Percentiles rank a stretch among this genome's conserved stretches.
phyloP scores from a whole-genome alignment of 2,329 filamentous ascomycete species.

The Fonsecaea monophora region DNA sequence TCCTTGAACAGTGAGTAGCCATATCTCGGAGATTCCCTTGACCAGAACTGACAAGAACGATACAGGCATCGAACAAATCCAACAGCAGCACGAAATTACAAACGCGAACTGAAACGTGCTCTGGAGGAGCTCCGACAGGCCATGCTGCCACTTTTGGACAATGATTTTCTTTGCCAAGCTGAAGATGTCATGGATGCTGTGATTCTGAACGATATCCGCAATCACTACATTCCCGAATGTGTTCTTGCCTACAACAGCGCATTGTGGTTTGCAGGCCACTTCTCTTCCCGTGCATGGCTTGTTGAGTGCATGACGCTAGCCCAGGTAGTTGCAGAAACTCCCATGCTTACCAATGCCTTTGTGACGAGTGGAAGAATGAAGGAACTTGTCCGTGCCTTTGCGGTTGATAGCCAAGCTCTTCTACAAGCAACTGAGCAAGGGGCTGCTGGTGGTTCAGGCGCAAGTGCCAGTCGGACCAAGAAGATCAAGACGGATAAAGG shows the following conservation, averaged over 20 bases:
- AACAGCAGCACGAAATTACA: constrained; percentile 57
- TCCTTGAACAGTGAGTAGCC: constrained; percentile 49
- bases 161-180: constrained; percentile 66
- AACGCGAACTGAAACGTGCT: constrained; percentile 60
- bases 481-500: constrained; percentile 33
- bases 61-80: constrained; percentile 43
- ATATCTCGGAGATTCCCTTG: neutral
- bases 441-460: constrained; percentile 20
- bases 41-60: constrained; percentile 27
- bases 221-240: constrained; percentile 82
- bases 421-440: constrained; percentile 56
- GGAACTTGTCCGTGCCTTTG: constrained; percentile 78
- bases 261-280: constrained; percentile 77
- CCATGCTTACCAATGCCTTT: constrained; percentile 71
- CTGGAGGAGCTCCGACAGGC: constrained; percentile 63
- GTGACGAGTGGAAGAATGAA: constrained; percentile 70
- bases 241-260: constrained; percentile 83
- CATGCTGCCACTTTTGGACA: constrained; percentile 66
- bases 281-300: constrained; percentile 75
- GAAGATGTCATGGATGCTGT: constrained; percentile 59
- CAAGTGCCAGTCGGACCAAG: constrained; percentile 10
- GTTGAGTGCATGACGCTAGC: constrained; percentile 88
- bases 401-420: constrained; percentile 76
- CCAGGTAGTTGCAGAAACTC: constrained; percentile 73
- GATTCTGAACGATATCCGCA: constrained; percentile 70